Conservation (phyloP, 129 eudicot genomes). For the Lonicera japonica region DNA sequence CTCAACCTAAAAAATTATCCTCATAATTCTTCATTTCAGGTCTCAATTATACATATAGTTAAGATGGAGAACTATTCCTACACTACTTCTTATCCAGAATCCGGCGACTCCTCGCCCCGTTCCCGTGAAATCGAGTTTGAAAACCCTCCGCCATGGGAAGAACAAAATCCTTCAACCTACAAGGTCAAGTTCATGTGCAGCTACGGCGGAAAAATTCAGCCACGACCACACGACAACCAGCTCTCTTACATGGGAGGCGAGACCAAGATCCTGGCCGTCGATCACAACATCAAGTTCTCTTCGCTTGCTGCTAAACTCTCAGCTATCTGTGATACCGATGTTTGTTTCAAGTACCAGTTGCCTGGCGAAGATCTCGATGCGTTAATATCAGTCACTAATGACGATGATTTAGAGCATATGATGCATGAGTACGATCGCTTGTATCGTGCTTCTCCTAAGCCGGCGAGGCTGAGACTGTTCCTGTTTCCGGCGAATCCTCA, state of each 20-base stretch:
- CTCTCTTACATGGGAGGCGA: conserved; percentile 33
- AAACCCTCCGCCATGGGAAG: conserved; percentile 61
- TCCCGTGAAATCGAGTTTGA: conserved; percentile 94
- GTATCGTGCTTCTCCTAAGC: conserved; percentile 19
- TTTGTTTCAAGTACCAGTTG: conserved; percentile 33
- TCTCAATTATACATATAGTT: too few relatives aligned
- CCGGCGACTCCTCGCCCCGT: conserved; percentile 91
- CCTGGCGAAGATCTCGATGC: conserved; percentile 35
- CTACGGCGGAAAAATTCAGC: conserved; percentile 32
- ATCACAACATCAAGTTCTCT: conserved; percentile 16
- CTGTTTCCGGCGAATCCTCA: conserved; percentile 13
- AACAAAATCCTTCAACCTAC: conserved; percentile 21
- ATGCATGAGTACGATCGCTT: conserved; percentile 36
- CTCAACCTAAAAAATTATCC: neutral
- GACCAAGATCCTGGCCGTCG: conserved; percentile 32
- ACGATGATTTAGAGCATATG: conserved; percentile 41
- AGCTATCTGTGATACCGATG: conserved; percentile 8
- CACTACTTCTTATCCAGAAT: conserved; percentile 71
- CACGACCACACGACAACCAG: conserved; percentile 27
- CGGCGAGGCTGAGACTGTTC: conserved; percentile 33
- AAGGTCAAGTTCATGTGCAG: conserved; percentile 37
- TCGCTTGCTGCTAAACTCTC: conserved; percentile 14
- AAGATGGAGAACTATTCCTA: conserved; percentile 73
- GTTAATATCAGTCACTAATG: conserved; percentile 30
- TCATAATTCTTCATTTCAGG: neutral